These are phyloP conservation scores for Talaromyces liani DNA, from an alignment of 495 filamentous ascomycete species.

Conservation along the genomic window DNA sequence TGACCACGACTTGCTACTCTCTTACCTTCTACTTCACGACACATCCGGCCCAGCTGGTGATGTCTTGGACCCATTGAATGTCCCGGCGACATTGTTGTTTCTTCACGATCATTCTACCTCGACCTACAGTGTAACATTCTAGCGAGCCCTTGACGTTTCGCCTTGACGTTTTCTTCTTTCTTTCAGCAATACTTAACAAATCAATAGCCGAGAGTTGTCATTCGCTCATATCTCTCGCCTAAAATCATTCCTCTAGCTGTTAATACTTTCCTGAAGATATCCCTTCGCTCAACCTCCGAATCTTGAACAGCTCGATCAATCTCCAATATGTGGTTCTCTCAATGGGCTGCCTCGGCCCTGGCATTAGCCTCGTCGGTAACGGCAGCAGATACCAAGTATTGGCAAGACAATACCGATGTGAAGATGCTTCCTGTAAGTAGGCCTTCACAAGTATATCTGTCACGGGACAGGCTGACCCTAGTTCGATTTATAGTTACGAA, in stretches of 20 bases:
- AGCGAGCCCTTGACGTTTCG: slow-evolving; percentile 12
- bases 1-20: slow-evolving; percentile 4
- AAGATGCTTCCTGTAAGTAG: slow-evolving; percentile 49
- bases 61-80: slow-evolving; percentile 18
- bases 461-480: background rate
- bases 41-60: slow-evolving; percentile 9
- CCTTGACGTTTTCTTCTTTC: background rate
- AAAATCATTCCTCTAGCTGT: background rate
- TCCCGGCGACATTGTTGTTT: slow-evolving; percentile 23
- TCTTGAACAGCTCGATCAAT: background rate
- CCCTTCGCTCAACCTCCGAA: background rate
- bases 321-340: slow-evolving; percentile 7
- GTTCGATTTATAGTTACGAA: slow-evolving; percentile 52
- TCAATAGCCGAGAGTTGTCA: background rate
- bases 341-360: slow-evolving; percentile 3
- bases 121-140: background rate
- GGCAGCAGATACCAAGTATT: background rate
- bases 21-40: slow-evolving; percentile 5
- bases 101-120: background rate
- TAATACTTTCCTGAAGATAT: background rate
- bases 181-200: background rate
- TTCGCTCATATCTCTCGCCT: background rate
- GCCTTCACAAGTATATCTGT: background rate
- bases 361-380: background rate
- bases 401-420: slow-evolving; percentile 24